Evolutionary conservation across 1,284 basidiomycete genomes (phyloP).

Genomic region (Cutaneotrichosporon sp.): DNA sequence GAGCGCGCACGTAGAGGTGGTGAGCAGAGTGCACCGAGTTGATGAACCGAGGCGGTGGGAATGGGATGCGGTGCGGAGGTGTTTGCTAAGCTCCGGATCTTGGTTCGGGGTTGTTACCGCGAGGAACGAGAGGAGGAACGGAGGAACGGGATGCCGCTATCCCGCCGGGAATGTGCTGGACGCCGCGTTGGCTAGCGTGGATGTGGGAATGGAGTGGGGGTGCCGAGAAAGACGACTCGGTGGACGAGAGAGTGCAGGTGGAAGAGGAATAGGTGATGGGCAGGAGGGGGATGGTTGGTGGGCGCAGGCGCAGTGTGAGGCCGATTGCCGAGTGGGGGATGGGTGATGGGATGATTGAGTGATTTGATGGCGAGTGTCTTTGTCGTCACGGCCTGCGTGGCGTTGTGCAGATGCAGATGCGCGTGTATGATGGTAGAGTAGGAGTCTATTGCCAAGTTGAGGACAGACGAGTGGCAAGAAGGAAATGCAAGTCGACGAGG

Average conservation of each 20-base stretch:
- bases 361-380: background rate
- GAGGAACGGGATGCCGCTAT: background rate
- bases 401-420: background rate
- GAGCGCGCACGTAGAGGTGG: background rate
- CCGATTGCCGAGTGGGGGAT: background rate
- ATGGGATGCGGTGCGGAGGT: background rate
- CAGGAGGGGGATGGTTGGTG: background rate
- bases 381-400: background rate
- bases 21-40: background rate
- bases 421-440: background rate
- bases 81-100: background rate
- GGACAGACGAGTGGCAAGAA: background rate
- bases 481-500: background rate
- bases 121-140: background rate
- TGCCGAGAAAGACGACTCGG: no score
- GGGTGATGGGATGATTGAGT: no score
- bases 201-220: no score
- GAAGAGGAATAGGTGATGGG: background rate
- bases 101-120: background rate
- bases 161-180: background rate
- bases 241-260: no score
- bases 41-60: slow-evolving; percentile 3
- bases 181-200: no score
- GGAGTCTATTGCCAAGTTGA: no score
- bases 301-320: background rate